Base-by-base conservation (phyloP, 2,329 filamentous ascomycete species). In the Xylaria polymorpha region DNA sequence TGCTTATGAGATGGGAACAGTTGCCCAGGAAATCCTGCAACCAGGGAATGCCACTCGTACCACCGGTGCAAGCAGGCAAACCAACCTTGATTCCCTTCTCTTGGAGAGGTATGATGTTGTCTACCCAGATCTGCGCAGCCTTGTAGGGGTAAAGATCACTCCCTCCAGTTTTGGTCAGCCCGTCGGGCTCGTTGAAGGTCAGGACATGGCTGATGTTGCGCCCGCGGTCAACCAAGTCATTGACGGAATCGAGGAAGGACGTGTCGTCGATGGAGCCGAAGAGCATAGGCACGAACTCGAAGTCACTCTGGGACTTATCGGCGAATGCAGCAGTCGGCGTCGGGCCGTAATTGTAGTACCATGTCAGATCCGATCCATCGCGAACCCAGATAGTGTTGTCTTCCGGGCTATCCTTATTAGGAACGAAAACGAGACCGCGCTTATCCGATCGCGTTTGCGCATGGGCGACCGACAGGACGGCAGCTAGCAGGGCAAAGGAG, bases 311-410 rank as follows among this genome's bases (percentile, higher is more conserved):
- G 0, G 84, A 74, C 37, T 84, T 75, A 59, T 83, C 79, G 48
- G 79, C 72, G 76, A 85, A 90, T 50, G 81, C 81, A 0, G 84
- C 70, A 0, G 89, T 87, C 1, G 92, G 91, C 3, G 79, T 77
- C 22, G 83, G 76, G 32, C 81, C 80, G 80, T 94, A 96, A 83
- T 94, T 95, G 85, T 95, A 96, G 84, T 96, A 96, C 93, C 93
- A 96, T 3, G 89, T 91, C 64, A 95, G 80, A 50, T 89, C 86
- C 20, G 86, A 87, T 44, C 83, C 84, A 6, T 82, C 61, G 51
- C 83, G 78, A 12, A 84, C 81, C 91, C 92, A 94, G 74, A 91
- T 83, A 56, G 84, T 78, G 80, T 93, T 88, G 80, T 95, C 92
- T 18, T 82, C 68, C 0, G 88, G 84, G 66, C 85, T 81, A 0